phyloP scores from a whole-genome alignment of 768 basidiomycete genomes.

The Bullera alba region DNA sequence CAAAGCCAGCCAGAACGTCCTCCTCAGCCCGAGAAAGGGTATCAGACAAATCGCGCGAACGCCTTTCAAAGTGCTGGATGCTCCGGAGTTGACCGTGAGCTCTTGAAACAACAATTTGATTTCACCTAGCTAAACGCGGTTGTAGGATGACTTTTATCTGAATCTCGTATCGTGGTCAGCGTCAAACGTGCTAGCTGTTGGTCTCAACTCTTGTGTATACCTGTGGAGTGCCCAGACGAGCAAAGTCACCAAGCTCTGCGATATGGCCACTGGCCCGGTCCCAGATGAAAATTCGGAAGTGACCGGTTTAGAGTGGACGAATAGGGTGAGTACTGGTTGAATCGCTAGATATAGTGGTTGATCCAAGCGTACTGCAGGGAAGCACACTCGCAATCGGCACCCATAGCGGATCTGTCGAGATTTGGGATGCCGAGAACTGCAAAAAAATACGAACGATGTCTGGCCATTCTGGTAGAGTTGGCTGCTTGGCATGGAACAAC shows the following conservation, averaged over 20 bases:
- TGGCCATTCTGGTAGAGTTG: conserved; percentile 83
- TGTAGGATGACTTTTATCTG: conserved; percentile 92
- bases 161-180: conserved; percentile 97
- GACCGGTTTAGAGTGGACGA: conserved; percentile 89
- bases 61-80: conserved; percentile 92
- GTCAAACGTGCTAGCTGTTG: conserved; percentile 90
- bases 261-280: conserved; percentile 50
- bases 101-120: not conserved
- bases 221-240: conserved; percentile 95
- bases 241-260: conserved; percentile 83
- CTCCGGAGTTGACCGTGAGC: conserved; percentile 74
- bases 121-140: conserved; percentile 2
- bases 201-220: conserved; percentile 84
- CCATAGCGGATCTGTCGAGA: conserved; percentile 75
- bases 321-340: conserved; percentile 51
- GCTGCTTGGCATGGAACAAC: conserved; percentile 88
- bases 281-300: conserved; percentile 56
- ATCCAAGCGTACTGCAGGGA: conserved; percentile 51
- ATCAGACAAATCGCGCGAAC: conserved; percentile 84
- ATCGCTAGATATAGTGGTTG: not conserved
- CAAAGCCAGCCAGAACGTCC: conserved; percentile 68
- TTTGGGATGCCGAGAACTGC: conserved; percentile 81
- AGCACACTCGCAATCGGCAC: conserved; percentile 89
- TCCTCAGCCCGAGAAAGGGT: conserved; percentile 74
- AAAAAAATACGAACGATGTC: conserved; percentile 71